Evolutionary conservation across 2,329 filamentous ascomycete species (phyloP), one percentile per base, ranked within the genome.

Genomic region (Zarea fungicola): DNA sequence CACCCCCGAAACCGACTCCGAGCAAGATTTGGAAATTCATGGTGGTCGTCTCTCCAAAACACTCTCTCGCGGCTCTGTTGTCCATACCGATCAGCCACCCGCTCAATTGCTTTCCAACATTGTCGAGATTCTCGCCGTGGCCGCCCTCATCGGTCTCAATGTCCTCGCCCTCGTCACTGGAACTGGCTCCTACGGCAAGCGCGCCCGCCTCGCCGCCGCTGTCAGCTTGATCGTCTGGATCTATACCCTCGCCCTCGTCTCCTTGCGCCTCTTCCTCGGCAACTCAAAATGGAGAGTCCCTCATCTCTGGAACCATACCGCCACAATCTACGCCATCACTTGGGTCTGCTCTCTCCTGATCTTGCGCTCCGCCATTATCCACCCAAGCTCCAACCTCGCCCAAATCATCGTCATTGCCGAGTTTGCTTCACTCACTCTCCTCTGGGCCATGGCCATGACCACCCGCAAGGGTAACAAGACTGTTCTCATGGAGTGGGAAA

Each of bases 391-490:
- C 7, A 68, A 64, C 46, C 65, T 83, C 32, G 73, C 81, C 4
- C 77, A 85, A 62, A 74, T 76, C 42, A 73, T 96, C 40, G 76
- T 81, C 54, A 83, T 89, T 53, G 68, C 79, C 51, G 83, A 95
- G 59, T 97, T 97, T 61, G 72, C 74, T 2, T 71, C 97, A 52
- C 81, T 80, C 6, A 84, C 85, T 1, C 63, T 95, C 11, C 77
- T 99, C 11, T 83, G 90, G 46, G 65, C 80, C 39, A 84, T 96
- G 62, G 82, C 89, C 36, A 67, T 95, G 49, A 87, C 84, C 44
- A 95, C 89, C 53, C 83, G 93, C 55, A 93, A 90, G 69, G 93
- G 93, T 37, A 97, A 97, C 67, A 93, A 89, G 67, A 83, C 86
- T 3, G 87, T 99, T 11, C 69, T 91, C 39, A 66, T 97, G 60